Evolutionary conservation across 2,329 filamentous ascomycete genomes (phyloP).

Genomic region (Verticillium klebahnii): DNA sequence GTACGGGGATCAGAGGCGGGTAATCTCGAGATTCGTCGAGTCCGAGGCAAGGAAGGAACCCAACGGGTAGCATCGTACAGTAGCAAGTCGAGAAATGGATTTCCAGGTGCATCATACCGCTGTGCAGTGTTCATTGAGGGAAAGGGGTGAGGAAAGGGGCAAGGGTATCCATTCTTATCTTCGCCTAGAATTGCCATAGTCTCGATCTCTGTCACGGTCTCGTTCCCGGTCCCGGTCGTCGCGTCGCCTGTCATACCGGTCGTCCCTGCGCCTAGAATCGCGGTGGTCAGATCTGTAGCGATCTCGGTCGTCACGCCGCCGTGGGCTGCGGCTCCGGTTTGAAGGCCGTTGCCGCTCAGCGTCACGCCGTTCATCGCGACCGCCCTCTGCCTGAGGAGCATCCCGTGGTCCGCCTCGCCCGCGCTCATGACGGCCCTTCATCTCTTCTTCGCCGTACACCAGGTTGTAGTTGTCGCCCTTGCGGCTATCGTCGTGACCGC

Average conservation of each 20-base stretch:
- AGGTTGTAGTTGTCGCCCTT: constrained; percentile 61
- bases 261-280: constrained; percentile 9
- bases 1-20: no score
- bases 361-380: constrained; percentile 4
- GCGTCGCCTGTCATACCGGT: constrained; percentile 14
- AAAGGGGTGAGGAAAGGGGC: background rate
- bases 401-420: constrained; percentile 23
- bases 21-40: no score
- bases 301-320: constrained; percentile 10
- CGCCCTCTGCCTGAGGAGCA: background rate
- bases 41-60: background rate
- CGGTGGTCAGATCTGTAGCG: constrained; percentile 9
- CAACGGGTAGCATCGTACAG: background rate
- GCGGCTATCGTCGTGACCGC: constrained; percentile 53
- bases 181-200: constrained; percentile 19
- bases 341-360: constrained; percentile 17
- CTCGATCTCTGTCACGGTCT: constrained; percentile 21
- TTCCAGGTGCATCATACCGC: background rate
- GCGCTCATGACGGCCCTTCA: constrained; percentile 46
- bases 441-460: constrained; percentile 73
- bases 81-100: background rate
- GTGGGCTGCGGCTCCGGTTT: constrained; percentile 40
- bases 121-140: background rate
- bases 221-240: constrained; percentile 22
- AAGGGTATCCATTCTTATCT: constrained; percentile 8